These are phyloP conservation scores for Syzygium grande DNA, from an alignment of 345 rosid species.

Conservation along the genomic window DNA sequence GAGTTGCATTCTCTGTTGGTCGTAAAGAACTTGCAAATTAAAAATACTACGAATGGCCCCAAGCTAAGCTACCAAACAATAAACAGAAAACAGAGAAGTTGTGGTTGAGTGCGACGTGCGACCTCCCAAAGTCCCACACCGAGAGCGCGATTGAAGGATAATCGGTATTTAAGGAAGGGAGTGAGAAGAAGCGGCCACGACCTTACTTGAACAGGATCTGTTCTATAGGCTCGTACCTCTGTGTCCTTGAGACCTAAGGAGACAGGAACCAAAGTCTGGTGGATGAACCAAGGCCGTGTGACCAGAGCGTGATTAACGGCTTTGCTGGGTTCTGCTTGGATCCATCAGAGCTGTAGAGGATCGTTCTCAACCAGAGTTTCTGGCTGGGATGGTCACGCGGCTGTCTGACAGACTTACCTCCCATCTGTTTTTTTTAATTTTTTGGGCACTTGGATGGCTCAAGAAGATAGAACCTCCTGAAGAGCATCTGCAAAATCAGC, in stretches of 20 bases:
- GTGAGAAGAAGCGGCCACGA: accelerated
- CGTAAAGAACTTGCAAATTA: neutral
- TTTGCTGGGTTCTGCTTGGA: accelerated
- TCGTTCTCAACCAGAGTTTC: neutral
- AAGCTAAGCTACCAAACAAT: neutral
- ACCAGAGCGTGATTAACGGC: constrained; percentile 3
- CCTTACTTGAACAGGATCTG: constrained; percentile 15
- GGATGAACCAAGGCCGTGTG: neutral
- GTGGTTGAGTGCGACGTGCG: neutral
- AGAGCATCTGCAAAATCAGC: neutral
- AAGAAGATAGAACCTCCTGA: neutral
- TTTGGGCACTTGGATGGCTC: neutral
- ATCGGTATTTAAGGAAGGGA: accelerated
- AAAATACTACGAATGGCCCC: neutral
- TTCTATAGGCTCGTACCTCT: constrained; percentile 7
- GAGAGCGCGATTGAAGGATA: accelerated
- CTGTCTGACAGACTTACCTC: constrained; percentile 6
- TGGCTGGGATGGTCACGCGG: neutral
- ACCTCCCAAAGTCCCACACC: neutral
- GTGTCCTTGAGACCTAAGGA: constrained; percentile 5
- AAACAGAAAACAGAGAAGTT: neutral
- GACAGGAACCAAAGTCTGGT: constrained; percentile 5
- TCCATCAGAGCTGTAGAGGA: neutral
- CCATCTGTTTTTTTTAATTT: accelerated
- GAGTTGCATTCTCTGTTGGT: neutral